A percentile compares a stretch with the other conserved stretches of the same genome.
These are phyloP conservation scores for Plasmodium falciparum DNA, from an alignment of 169 alveolate genomes.

Conservation along the genomic window DNA sequence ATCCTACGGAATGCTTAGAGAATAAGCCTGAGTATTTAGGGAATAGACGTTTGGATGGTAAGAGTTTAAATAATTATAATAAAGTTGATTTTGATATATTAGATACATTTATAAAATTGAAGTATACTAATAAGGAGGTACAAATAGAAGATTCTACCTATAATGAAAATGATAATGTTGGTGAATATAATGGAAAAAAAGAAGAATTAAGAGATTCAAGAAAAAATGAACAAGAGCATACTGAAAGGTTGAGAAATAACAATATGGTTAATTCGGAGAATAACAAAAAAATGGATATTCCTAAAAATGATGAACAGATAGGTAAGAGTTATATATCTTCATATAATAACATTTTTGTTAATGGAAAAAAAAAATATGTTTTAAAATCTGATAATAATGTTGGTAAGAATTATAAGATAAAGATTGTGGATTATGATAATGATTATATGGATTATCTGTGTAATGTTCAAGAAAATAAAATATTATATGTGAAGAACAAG, in stretches of 20 bases:
- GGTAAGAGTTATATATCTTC: not conserved
- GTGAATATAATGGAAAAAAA: not conserved
- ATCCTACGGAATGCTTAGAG: conserved; percentile 57
- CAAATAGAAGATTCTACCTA: not conserved
- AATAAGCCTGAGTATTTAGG: conserved; percentile 59
- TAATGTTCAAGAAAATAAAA: conserved; percentile 47
- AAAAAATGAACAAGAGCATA: conserved; percentile 1
- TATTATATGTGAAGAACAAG: conserved; percentile 12
- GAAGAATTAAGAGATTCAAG: not conserved
- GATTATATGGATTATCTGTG: conserved; percentile 62
- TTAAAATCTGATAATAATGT: not conserved
- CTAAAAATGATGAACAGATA: not conserved
- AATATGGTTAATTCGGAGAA: not conserved
- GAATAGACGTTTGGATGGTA: conserved; percentile 25
- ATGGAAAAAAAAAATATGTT: not conserved
- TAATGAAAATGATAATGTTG: not conserved
- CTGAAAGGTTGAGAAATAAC: not conserved
- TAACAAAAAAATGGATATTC: not conserved
- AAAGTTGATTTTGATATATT: conserved; percentile 39
- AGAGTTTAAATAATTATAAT: conserved; percentile 9
- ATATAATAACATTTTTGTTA: not conserved
- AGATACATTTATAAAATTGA: conserved; percentile 60
- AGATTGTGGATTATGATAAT: conserved; percentile 50
- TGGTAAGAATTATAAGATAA: conserved; percentile 17
- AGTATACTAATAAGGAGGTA: conserved; percentile 40